A percentile compares a stretch with the other conserved stretches of the same genome.
phyloP scores from a whole-genome alignment of 2,329 filamentous ascomycete genomes.

The Mycogone perniciosa region DNA sequence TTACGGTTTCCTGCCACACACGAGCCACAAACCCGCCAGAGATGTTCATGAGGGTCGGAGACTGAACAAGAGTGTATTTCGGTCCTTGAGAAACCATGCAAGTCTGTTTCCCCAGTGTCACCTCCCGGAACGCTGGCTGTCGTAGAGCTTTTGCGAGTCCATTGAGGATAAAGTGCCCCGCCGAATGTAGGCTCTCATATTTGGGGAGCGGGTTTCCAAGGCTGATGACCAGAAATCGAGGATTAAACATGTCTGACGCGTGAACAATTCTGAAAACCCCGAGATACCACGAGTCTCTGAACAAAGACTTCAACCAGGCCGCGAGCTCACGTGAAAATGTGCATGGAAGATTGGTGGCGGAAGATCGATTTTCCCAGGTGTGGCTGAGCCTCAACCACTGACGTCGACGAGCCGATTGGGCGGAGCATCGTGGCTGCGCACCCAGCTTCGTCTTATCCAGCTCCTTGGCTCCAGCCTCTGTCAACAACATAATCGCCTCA shows the following conservation, averaged over 20 bases:
- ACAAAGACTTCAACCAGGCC: slow-evolving; percentile 10
- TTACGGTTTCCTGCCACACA: slow-evolving; percentile 56
- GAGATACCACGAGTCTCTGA: background rate
- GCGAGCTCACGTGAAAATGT: slow-evolving; percentile 24
- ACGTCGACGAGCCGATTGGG: slow-evolving; percentile 25
- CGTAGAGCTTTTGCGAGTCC: slow-evolving; percentile 43
- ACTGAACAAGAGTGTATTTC: slow-evolving; percentile 66
- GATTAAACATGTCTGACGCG: slow-evolving; percentile 29
- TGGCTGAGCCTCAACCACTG: slow-evolving; percentile 16
- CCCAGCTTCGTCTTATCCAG: slow-evolving; percentile 15
- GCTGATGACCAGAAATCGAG: slow-evolving; percentile 70
- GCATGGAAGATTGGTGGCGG: background rate
- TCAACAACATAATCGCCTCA: slow-evolving; percentile 4
- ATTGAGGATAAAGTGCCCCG: slow-evolving; percentile 72
- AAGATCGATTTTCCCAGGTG: slow-evolving; percentile 5
- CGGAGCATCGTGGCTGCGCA: slow-evolving; percentile 27
- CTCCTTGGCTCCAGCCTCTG: slow-evolving; percentile 13
- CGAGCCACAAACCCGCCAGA: slow-evolving; percentile 64
- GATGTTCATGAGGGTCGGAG: slow-evolving; percentile 75
- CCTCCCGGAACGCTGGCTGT: slow-evolving; percentile 44
- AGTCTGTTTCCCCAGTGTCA: slow-evolving; percentile 44
- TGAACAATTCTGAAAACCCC: slow-evolving; percentile 3
- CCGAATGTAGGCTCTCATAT: slow-evolving; percentile 74
- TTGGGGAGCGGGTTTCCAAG: slow-evolving; percentile 79
- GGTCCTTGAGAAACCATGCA: slow-evolving; percentile 42